Conservation (phyloP, 2,329 filamentous ascomycete species). For the Septoria linicola region DNA sequence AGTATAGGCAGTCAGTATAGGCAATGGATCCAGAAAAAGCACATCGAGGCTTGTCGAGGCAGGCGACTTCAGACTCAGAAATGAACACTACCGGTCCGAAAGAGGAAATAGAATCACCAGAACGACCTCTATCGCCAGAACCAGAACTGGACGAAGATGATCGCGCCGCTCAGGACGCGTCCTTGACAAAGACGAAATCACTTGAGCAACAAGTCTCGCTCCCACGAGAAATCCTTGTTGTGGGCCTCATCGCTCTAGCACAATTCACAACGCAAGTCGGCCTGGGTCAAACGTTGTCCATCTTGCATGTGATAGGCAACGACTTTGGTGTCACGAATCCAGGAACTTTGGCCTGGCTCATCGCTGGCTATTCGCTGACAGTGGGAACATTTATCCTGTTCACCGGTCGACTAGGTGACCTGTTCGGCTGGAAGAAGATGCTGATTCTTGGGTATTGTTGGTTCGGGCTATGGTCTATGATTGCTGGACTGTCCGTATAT, state of each 20-base stretch:
- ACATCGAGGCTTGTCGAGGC: neutral
- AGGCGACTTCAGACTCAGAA: neutral
- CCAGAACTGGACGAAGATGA: slow-evolving; percentile 16
- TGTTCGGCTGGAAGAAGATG: slow-evolving; percentile 46
- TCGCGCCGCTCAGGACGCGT: slow-evolving; percentile 1
- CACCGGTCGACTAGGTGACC: slow-evolving; percentile 47
- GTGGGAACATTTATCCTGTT: slow-evolving; percentile 49
- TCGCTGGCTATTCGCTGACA: slow-evolving; percentile 46
- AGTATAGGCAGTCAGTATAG: no score
- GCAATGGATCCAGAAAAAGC: slow-evolving; percentile 8
- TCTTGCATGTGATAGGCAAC: slow-evolving; percentile 44
- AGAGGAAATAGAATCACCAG: slow-evolving; percentile 24
- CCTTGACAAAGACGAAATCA: slow-evolving; percentile 25
- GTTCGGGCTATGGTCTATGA: slow-evolving; percentile 43
- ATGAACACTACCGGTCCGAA: slow-evolving; percentile 14
- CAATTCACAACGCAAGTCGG: slow-evolving; percentile 36
- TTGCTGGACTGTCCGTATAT: slow-evolving; percentile 43
- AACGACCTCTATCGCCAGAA: slow-evolving; percentile 14
- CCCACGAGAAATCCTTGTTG: slow-evolving; percentile 34
- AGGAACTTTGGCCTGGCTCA: slow-evolving; percentile 47
- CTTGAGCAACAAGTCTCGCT: slow-evolving; percentile 32
- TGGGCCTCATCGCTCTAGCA: slow-evolving; percentile 32
- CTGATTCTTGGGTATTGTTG: slow-evolving; percentile 44
- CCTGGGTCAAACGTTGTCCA: slow-evolving; percentile 30
- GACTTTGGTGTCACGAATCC: slow-evolving; percentile 43